Percentiles rank a stretch among this genome's conserved stretches.
phyloP scores from a whole-genome alignment of 129 eudicot genomes.

The Sambucus nigra region DNA sequence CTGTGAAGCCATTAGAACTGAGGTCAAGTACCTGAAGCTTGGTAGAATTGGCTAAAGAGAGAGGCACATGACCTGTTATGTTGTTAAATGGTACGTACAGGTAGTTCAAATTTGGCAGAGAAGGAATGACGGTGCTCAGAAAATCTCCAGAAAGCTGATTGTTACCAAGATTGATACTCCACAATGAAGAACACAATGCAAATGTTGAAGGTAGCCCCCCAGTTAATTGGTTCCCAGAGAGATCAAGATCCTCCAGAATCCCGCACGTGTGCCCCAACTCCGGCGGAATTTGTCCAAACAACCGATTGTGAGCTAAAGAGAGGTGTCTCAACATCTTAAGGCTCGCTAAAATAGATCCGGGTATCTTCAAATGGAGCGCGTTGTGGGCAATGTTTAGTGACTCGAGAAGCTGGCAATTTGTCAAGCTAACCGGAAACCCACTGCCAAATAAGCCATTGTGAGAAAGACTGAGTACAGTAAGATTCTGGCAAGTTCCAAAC shows the following conservation, averaged over 20 bases:
- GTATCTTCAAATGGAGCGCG: conserved; percentile 45
- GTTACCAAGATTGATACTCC: conserved; percentile 39
- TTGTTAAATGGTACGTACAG: conserved; percentile 63
- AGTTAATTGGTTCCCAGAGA: conserved; percentile 49
- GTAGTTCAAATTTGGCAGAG: conserved; percentile 48
- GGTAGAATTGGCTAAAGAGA: conserved; percentile 44
- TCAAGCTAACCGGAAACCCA: conserved; percentile 48
- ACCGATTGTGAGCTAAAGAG: conserved; percentile 45
- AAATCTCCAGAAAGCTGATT: conserved; percentile 71
- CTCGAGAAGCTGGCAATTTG: conserved; percentile 50
- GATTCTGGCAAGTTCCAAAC: conserved; percentile 50
- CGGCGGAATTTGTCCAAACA: conserved; percentile 55
- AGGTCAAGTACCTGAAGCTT: conserved; percentile 71
- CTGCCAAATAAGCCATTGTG: conserved; percentile 40
- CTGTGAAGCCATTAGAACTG: conserved; percentile 58
- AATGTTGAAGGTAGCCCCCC: conserved; percentile 52
- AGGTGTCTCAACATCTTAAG: conserved; percentile 40
- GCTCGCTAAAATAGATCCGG: conserved; percentile 39
- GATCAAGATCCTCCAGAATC: conserved; percentile 62
- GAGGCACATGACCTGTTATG: conserved; percentile 54
- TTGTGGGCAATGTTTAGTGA: conserved; percentile 47
- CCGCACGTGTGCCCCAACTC: conserved; percentile 47
- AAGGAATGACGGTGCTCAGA: conserved; percentile 46
- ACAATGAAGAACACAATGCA: conserved; percentile 45
- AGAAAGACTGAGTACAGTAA: conserved; percentile 45